Percentiles rank a stretch among this genome's conserved stretches.
Conservation (phyloP, 768 basidiomycete species). For the Macrolepiota dolichaula region DNA sequence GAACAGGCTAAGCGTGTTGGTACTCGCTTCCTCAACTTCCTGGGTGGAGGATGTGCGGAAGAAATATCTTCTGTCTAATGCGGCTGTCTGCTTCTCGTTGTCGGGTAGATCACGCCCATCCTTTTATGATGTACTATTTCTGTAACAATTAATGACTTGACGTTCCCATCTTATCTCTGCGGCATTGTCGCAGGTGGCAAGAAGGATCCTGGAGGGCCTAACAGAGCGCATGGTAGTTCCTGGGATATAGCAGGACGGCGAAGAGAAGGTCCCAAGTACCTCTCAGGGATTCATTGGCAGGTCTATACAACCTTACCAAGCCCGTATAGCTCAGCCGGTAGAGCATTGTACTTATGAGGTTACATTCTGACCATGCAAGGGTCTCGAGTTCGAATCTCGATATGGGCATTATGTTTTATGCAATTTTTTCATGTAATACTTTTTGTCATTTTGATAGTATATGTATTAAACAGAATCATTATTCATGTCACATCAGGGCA, state of each 20-base stretch:
- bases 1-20: slow-evolving; percentile 77
- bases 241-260: no score
- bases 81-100: no score
- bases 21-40: slow-evolving; percentile 57
- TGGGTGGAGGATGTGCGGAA: slow-evolving; percentile 40
- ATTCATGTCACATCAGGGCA: background rate
- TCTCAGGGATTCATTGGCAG: background rate
- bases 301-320: slow-evolving; percentile 16
- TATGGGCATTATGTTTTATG: slow-evolving; percentile 41
- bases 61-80: slow-evolving; percentile 18
- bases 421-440: background rate
- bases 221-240: no score
- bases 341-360: slow-evolving; percentile 60
- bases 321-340: slow-evolving; percentile 57
- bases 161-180: no score
- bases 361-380: slow-evolving; percentile 45
- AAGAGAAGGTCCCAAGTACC: no score
- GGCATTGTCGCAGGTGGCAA: no score
- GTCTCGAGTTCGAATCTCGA: slow-evolving; percentile 56
- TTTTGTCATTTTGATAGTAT: no score
- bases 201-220: no score
- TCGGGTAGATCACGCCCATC: no score
- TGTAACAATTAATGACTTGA: no score
- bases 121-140: no score
- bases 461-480: background rate